phyloP scores from a whole-genome alignment of 2,329 filamentous ascomycete species.

The Penicillium thymicola region DNA sequence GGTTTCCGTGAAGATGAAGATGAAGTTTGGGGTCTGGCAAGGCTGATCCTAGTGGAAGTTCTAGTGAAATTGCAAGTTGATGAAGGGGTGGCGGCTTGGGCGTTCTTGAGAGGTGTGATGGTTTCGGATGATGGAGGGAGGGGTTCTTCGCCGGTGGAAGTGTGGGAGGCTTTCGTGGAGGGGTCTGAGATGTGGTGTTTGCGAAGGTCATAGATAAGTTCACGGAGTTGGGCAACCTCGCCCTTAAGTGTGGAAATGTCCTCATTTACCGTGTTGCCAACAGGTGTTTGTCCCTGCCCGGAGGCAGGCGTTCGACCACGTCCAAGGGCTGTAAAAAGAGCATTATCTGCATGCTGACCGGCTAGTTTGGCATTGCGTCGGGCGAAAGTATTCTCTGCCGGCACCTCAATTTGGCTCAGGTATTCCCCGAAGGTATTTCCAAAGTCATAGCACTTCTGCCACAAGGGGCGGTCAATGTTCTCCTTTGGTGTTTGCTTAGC shows the following conservation, averaged over 20 bases:
- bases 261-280: slow-evolving; percentile 14
- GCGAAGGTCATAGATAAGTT: slow-evolving; percentile 29
- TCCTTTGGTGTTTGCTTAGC: slow-evolving; percentile 17
- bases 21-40: neutral
- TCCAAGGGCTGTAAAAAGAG: slow-evolving; percentile 23
- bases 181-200: slow-evolving; percentile 17
- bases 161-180: slow-evolving; percentile 7
- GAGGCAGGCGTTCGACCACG: slow-evolving; percentile 3
- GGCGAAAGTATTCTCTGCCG: slow-evolving; percentile 13
- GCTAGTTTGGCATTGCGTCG: slow-evolving; percentile 21
- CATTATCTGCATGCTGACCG: slow-evolving; percentile 25
- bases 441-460: slow-evolving; percentile 36
- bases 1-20: neutral
- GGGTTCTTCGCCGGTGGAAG: slow-evolving; percentile 3
- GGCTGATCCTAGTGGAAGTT: slow-evolving; percentile 9
- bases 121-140: slow-evolving; percentile 2
- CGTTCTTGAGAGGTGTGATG: neutral
- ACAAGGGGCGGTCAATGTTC: slow-evolving; percentile 21
- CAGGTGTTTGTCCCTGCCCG: neutral
- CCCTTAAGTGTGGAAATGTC: slow-evolving; percentile 27
- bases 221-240: slow-evolving; percentile 32
- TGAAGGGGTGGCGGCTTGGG: neutral
- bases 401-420: slow-evolving; percentile 22
- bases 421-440: slow-evolving; percentile 28
- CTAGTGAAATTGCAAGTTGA: slow-evolving; percentile 15